Conservation (phyloP, 164 flowering plant species). For the Tetrastigma voinierianum region DNA sequence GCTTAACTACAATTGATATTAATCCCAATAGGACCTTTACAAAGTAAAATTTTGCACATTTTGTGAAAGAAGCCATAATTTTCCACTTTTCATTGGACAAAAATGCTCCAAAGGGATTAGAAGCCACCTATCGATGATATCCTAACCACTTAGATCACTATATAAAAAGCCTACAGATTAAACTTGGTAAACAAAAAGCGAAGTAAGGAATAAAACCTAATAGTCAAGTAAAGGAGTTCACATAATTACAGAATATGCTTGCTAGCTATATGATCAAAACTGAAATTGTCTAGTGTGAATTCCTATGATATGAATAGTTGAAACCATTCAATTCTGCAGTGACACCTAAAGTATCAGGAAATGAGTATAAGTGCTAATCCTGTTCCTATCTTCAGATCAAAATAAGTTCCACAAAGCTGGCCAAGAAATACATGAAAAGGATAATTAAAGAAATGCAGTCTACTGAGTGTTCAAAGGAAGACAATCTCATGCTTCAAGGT, state of each 20-base stretch:
- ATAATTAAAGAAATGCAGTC: constrained; percentile 38
- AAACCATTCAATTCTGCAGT: neutral
- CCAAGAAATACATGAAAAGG: constrained; percentile 58
- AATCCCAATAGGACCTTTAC: neutral
- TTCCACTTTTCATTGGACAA: neutral
- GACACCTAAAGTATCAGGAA: neutral
- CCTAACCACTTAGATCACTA: neutral
- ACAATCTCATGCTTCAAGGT: constrained; percentile 64
- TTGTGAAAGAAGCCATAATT: neutral
- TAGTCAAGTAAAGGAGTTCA: neutral
- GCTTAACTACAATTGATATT: neutral
- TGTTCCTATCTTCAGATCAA: constrained; percentile 46
- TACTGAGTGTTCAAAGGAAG: constrained; percentile 26
- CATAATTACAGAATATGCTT: neutral
- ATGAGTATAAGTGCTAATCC: neutral
- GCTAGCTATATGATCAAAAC: neutral
- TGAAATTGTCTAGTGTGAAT: neutral
- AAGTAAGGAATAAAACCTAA: neutral
- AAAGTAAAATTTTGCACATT: neutral
- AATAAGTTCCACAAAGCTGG: constrained; percentile 51
- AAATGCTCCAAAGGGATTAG: no score
- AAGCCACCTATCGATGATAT: neutral
- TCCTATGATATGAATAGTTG: neutral
- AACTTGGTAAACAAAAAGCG: neutral
- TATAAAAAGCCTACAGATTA: neutral